Evolutionary conservation across 2,329 filamentous ascomycete genomes (phyloP).

Genomic region (Orbilia oligospora): DNA sequence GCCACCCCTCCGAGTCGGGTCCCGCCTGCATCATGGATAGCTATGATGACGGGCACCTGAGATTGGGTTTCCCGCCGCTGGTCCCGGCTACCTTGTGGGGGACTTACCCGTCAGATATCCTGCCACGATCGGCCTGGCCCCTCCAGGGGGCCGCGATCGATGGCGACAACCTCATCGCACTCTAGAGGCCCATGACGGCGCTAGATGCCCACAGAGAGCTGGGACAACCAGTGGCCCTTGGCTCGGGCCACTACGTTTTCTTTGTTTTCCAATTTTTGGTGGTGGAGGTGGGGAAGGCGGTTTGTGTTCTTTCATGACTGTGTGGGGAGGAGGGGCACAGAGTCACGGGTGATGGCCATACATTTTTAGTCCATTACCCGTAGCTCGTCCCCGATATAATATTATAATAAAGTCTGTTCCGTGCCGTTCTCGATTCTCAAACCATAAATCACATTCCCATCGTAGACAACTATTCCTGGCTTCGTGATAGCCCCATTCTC

Average conservation of each 20-base stretch:
- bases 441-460: too few relatives aligned
- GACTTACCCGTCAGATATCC: not conserved
- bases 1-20: conserved; percentile 8
- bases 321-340: too few relatives aligned
- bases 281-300: not conserved
- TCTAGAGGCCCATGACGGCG: not conserved
- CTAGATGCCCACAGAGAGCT: not conserved
- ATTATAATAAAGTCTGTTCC: not conserved
- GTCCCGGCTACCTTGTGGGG: not conserved
- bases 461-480: too few relatives aligned
- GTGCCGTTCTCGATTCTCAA: too few relatives aligned
- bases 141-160: not conserved
- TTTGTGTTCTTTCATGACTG: too few relatives aligned
- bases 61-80: conserved; percentile 1
- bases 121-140: not conserved
- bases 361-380: too few relatives aligned
- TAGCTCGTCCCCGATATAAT: not conserved
- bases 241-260: not conserved
- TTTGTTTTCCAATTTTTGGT: not conserved
- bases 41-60: conserved; percentile 3
- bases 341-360: too few relatives aligned
- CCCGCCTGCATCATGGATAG: not conserved
- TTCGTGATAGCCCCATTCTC: too few relatives aligned
- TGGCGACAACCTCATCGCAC: conserved; percentile 9
- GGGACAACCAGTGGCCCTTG: not conserved